Conservation (phyloP, 2,329 filamentous ascomycete species). For the Diaporthe amygdali region DNA sequence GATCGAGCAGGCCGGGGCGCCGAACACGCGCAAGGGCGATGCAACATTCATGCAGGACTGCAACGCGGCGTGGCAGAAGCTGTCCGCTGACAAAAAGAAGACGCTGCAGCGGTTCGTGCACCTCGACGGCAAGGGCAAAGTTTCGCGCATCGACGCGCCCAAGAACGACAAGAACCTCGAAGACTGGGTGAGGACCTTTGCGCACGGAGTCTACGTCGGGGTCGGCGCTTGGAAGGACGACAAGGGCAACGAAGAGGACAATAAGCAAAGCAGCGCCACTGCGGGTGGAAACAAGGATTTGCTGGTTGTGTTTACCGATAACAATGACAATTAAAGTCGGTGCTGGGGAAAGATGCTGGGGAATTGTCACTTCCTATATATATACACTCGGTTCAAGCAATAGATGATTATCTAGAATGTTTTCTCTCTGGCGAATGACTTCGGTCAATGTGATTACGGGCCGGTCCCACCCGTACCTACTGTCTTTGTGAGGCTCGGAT, state of each 20-base stretch:
- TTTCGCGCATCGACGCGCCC: conserved; percentile 11
- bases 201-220: conserved; percentile 15
- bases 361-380: no score
- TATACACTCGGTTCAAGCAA: not conserved
- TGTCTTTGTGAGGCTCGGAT: no score
- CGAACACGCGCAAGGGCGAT: conserved; percentile 42
- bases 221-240: conserved; percentile 16
- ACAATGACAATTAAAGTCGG: conserved; percentile 47
- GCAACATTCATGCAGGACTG: conserved; percentile 45
- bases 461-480: no score
- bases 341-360: conserved; percentile 49
- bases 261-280: conserved; percentile 14
- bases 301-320: conserved; percentile 15
- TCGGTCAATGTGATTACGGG: no score
- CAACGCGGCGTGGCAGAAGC: conserved; percentile 39
- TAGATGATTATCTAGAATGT: not conserved
- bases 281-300: conserved; percentile 8
- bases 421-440: not conserved
- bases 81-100: conserved; percentile 10
- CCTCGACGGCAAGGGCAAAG: conserved; percentile 8
- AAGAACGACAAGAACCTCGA: conserved; percentile 16
- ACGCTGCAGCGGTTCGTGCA: conserved; percentile 7
- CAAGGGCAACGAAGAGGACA: not conserved
- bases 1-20: conserved; percentile 42
- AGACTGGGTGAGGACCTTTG: conserved; percentile 19